Conservation (phyloP, 2,329 filamentous ascomycete genomes). For the Cytospora piceicola region DNA sequence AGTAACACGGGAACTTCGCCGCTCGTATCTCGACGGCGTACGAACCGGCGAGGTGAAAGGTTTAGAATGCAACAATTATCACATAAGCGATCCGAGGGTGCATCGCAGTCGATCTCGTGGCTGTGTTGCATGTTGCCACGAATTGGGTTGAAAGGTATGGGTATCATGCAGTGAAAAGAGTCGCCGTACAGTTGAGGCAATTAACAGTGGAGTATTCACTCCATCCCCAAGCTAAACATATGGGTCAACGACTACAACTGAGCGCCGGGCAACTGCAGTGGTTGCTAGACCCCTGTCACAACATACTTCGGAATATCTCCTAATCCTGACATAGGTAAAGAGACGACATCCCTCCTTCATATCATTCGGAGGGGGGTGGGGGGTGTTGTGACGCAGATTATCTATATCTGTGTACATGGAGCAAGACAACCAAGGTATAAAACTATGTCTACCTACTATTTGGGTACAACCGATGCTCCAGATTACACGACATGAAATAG, state of each 20-base stretch:
- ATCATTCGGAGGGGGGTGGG: neutral
- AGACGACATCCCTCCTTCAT: neutral
- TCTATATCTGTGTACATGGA: no score
- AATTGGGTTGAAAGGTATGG: neutral
- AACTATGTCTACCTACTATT: no score
- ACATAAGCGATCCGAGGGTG: neutral
- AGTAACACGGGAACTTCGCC: neutral
- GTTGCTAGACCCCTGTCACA: no score
- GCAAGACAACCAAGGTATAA: no score
- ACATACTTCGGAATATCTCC: neutral
- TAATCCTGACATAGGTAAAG: neutral
- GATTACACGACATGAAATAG: no score
- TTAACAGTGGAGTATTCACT: neutral
- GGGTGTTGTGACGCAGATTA: no score
- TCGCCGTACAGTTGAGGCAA: neutral
- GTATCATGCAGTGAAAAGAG: no score
- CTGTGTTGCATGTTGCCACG: neutral
- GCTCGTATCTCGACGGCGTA: neutral
- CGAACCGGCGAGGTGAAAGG: neutral
- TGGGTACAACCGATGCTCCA: no score
- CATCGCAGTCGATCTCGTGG: neutral
- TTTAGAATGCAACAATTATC: neutral
- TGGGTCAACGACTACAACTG: no score
- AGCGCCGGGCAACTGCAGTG: no score
- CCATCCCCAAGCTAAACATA: no score